Conservation (phyloP, 805 yeast genomes). For the Metschnikowia vanudenii region DNA sequence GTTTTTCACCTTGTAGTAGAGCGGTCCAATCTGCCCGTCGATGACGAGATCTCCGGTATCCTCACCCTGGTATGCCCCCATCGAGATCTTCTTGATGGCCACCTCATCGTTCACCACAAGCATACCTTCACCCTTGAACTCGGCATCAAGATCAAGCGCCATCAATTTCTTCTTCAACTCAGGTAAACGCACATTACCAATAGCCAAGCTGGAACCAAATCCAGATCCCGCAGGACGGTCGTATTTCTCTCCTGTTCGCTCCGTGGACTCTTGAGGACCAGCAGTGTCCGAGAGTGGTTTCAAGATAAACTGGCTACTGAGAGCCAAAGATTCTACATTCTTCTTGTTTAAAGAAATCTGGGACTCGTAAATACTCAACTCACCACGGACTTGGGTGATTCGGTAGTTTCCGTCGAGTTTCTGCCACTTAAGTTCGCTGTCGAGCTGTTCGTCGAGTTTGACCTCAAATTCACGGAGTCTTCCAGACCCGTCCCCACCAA, state of each 20-base stretch:
- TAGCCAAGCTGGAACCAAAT: conserved; percentile 45
- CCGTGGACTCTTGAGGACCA: not conserved
- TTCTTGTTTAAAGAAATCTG: conserved; percentile 6
- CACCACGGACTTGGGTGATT: conserved; percentile 80
- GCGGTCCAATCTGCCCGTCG: conserved; percentile 74
- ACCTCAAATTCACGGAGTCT: conserved; percentile 51
- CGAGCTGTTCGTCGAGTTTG: conserved; percentile 62
- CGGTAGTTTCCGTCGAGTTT: conserved; percentile 74
- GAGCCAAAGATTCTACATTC: conserved; percentile 3
- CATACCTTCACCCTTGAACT: conserved; percentile 90
- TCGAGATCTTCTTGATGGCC: conserved; percentile 65
- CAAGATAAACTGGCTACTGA: conserved; percentile 13
- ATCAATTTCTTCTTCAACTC: conserved; percentile 68
- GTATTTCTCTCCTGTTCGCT: not conserved
- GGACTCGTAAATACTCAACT: conserved; percentile 33
- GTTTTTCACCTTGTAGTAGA: conserved; percentile 75
- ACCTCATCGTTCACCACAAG: conserved; percentile 78
- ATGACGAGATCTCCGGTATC: conserved; percentile 81
- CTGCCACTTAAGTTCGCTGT: conserved; percentile 75
- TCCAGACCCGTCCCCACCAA: conserved; percentile 49
- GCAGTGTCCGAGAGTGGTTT: conserved; percentile 2
- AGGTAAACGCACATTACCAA: conserved; percentile 85
- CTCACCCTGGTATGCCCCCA: conserved; percentile 36
- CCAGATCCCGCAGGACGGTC: not conserved
- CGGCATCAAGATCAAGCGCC: conserved; percentile 65